Percentiles rank a stretch among this genome's conserved stretches.
Evolutionary conservation across 2,329 filamentous ascomycete genomes (phyloP).

Genomic region (Aureobasidium melanogenum): DNA sequence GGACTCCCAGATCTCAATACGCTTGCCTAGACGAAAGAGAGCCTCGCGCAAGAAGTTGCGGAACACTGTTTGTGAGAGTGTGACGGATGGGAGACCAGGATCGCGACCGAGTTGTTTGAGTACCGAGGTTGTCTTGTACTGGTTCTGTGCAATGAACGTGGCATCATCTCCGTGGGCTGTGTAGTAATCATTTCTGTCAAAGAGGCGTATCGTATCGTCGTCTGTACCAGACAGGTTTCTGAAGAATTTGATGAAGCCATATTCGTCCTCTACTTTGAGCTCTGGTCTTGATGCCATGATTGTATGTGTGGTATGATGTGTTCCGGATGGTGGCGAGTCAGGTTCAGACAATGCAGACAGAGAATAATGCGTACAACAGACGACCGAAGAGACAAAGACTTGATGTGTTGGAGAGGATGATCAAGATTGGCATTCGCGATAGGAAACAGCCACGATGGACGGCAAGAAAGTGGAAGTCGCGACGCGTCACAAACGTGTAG

Average conservation of each 20-base stretch:
- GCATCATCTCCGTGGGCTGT: conserved; percentile 86
- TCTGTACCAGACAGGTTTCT: conserved; percentile 65
- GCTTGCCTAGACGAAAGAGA: conserved; percentile 81
- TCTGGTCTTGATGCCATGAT: conserved; percentile 48
- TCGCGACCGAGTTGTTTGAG: conserved; percentile 79
- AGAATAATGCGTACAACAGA: not conserved
- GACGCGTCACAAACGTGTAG: no score
- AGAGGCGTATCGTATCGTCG: conserved; percentile 78
- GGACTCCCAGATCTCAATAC: conserved; percentile 83
- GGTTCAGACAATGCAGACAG: not conserved
- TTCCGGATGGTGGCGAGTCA: not conserved
- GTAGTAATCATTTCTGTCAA: conserved; percentile 91
- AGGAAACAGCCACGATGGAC: no score
- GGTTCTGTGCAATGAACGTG: conserved; percentile 68
- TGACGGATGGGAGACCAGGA: conserved; percentile 84
- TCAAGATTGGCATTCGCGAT: no score
- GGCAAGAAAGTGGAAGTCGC: no score
- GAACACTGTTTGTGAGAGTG: conserved; percentile 90
- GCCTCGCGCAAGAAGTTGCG: conserved; percentile 92
- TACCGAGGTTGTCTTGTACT: conserved; percentile 97
- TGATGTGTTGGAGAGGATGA: not conserved
- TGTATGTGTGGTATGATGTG: not conserved
- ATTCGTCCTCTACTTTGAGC: conserved; percentile 80
- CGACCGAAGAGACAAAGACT: not conserved
- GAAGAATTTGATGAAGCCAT: conserved; percentile 94